These are phyloP conservation scores for Amaranthus palmeri DNA, from an alignment of 148 eudicot species.

Conservation along the genomic window DNA sequence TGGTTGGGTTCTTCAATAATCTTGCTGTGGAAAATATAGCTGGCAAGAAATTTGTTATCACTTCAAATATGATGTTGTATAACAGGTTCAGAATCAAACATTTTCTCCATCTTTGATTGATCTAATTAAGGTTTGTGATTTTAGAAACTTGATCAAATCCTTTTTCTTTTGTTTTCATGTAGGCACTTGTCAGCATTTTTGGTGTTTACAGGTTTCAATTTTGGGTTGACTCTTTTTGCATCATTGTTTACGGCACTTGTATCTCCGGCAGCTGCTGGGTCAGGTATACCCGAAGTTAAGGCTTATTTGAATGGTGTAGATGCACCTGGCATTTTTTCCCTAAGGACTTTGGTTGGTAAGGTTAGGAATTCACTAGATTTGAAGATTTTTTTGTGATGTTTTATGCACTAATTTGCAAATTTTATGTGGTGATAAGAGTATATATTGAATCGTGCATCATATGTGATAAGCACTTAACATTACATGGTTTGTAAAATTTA, in stretches of 20 bases:
- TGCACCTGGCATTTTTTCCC: constrained; percentile 72
- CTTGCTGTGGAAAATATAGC: constrained; percentile 82
- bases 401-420: no score
- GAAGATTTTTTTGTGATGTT: no score
- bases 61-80: constrained; percentile 73
- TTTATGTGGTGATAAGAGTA: no score
- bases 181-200: constrained; percentile 66
- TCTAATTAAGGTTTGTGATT: neutral
- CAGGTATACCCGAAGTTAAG: constrained; percentile 95
- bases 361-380: constrained; percentile 26
- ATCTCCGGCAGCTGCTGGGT: constrained; percentile 89
- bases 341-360: constrained; percentile 74
- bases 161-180: constrained; percentile 12
- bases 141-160: neutral
- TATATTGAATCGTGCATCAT: no score
- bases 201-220: constrained; percentile 65
- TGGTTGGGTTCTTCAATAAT: constrained; percentile 68
- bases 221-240: constrained; percentile 68
- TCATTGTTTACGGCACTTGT: constrained; percentile 61
- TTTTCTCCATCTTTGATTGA: neutral
- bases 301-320: constrained; percentile 97
- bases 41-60: constrained; percentile 80
- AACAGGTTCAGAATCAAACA: constrained; percentile 30
- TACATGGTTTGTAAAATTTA: no score
- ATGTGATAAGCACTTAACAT: no score